These are phyloP conservation scores for Botrytis porri DNA, from an alignment of 2,329 filamentous ascomycete genomes.

Conservation along the genomic window DNA sequence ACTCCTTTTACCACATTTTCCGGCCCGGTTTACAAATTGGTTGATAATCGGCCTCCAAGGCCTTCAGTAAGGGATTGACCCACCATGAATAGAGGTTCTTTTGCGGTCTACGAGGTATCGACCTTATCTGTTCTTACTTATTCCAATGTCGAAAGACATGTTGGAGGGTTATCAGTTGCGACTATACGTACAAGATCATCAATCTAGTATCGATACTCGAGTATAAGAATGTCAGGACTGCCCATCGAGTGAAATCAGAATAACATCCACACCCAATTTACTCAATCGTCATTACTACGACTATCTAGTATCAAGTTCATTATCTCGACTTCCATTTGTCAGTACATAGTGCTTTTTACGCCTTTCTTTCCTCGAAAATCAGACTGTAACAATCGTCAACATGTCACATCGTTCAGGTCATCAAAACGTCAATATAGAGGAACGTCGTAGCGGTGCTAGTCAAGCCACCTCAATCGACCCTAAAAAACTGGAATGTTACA, in stretches of 20 bases:
- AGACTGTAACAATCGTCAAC: background rate
- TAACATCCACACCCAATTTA: background rate
- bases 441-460: background rate
- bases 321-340: background rate
- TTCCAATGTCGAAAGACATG: background rate
- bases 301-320: background rate
- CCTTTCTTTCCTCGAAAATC: background rate
- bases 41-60: background rate
- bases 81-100: background rate
- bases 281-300: background rate
- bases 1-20: background rate
- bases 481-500: too few species aligned
- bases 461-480: background rate
- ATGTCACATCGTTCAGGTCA: background rate
- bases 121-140: background rate
- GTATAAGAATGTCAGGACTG: background rate
- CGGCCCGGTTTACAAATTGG: background rate
- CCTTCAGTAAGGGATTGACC: background rate
- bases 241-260: background rate
- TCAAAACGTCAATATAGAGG: too few species aligned
- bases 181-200: background rate
- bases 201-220: background rate
- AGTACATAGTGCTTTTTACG: too few species aligned
- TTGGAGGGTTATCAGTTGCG: background rate
- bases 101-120: background rate